Percentiles rank a stretch among this genome's conserved stretches.
Evolutionary conservation across 352 stramenopile species (phyloP).

Genomic region (Phytophthora tentaculata): DNA sequence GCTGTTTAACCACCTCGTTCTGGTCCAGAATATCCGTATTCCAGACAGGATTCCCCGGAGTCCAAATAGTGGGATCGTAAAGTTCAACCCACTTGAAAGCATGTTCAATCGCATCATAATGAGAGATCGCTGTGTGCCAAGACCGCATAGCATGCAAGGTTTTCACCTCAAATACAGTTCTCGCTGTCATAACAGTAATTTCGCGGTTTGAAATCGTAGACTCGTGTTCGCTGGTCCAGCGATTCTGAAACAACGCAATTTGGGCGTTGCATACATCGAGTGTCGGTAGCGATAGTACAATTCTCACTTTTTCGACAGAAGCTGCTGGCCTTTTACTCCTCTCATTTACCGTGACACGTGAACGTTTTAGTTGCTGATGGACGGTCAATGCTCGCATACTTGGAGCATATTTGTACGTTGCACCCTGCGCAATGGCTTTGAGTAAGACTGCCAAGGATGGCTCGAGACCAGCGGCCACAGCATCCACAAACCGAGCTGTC

Average conservation of each 20-base stretch:
- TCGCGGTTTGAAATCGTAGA: not conserved
- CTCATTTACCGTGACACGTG: slow-evolving; percentile 6
- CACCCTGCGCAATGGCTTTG: not conserved
- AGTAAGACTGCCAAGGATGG: slow-evolving; percentile 5
- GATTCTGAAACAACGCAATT: slow-evolving; percentile 11
- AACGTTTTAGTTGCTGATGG: not conserved
- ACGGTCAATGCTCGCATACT: not conserved
- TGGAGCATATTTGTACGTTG: not conserved
- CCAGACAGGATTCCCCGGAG: too few relatives aligned
- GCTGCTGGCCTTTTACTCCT: not conserved
- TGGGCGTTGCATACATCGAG: not conserved
- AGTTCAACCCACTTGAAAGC: slow-evolving; percentile 3
- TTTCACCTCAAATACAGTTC: not conserved
- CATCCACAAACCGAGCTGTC: not conserved
- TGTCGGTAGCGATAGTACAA: not conserved
- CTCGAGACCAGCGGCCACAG: not conserved
- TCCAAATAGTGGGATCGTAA: too few relatives aligned
- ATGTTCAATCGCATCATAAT: slow-evolving; percentile 5
- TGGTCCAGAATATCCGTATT: too few relatives aligned
- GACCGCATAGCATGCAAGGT: slow-evolving; percentile 12
- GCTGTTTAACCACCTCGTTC: not conserved
- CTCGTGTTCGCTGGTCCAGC: slow-evolving; percentile 18
- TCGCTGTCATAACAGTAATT: not conserved
- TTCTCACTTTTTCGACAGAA: not conserved
- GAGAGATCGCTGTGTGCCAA: slow-evolving; percentile 6